A percentile compares a stretch with the other conserved stretches of the same genome.
These are phyloP conservation scores for Emergomyces africanus DNA, from an alignment of 2,329 filamentous ascomycete species.

Conservation along the genomic window DNA sequence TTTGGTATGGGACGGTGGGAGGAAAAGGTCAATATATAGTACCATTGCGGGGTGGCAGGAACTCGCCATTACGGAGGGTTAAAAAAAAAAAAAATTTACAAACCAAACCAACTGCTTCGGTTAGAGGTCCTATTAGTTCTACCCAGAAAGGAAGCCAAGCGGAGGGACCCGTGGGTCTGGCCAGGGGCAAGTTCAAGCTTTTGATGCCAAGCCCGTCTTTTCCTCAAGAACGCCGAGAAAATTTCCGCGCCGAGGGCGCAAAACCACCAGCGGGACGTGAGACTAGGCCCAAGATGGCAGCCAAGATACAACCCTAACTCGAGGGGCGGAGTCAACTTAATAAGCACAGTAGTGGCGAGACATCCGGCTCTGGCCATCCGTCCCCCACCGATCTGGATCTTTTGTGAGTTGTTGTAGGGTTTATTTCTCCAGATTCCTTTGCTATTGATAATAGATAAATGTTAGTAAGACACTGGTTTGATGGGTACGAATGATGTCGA, in stretches of 20 bases:
- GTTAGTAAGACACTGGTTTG: neutral
- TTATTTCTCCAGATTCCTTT: neutral
- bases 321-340: neutral
- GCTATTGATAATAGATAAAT: neutral
- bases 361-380: neutral
- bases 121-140: neutral
- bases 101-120: neutral
- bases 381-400: neutral
- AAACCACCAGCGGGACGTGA: neutral
- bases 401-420: neutral
- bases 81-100: neutral
- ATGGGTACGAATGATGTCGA: constrained; percentile 1
- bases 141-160: constrained; percentile 2
- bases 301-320: constrained; percentile 1
- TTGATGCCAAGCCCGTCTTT: neutral
- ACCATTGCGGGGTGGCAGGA: neutral
- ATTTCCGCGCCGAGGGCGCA: neutral
- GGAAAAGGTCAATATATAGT: neutral
- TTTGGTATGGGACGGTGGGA: neutral
- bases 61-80: neutral
- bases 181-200: neutral
- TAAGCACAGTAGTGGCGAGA: neutral
- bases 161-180: neutral
- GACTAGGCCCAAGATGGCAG: neutral
- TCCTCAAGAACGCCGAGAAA: neutral